Evolutionary conservation across 2,329 filamentous ascomycete genomes (phyloP).

Genomic region (Reticulascus tulasneorum): DNA sequence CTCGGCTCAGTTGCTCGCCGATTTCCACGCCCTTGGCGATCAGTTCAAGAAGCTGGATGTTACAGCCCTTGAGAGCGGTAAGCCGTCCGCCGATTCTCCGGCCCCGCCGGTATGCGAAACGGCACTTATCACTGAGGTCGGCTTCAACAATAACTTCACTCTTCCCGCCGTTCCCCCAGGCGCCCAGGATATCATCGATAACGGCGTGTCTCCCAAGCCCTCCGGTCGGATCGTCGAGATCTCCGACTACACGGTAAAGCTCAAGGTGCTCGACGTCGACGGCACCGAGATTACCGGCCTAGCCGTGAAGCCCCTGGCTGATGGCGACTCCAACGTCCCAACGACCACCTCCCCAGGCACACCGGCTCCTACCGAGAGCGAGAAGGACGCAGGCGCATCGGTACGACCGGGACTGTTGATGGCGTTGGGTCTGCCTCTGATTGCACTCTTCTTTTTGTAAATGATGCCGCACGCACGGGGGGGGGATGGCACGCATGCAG

Average conservation of each 20-base stretch:
- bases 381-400: slow-evolving; percentile 14
- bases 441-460: slow-evolving; percentile 14
- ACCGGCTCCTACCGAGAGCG: slow-evolving; percentile 3
- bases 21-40: slow-evolving; percentile 69
- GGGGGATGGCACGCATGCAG: too few relatives aligned
- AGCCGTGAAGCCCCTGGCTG: slow-evolving; percentile 41
- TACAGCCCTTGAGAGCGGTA: slow-evolving; percentile 58
- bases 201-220: slow-evolving; percentile 65
- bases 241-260: slow-evolving; percentile 54
- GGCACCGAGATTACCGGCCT: slow-evolving; percentile 40
- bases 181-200: slow-evolving; percentile 68
- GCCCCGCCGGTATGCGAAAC: slow-evolving; percentile 59
- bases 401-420: slow-evolving; percentile 8
- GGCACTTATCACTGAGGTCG: slow-evolving; percentile 61
- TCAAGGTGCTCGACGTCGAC: slow-evolving; percentile 35
- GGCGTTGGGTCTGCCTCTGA: slow-evolving; percentile 9
- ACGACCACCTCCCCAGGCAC: slow-evolving; percentile 35
- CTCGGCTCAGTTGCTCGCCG: slow-evolving; percentile 53
- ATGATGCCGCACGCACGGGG: too few relatives aligned
- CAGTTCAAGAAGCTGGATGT: slow-evolving; percentile 77
- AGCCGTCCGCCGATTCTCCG: slow-evolving; percentile 48
- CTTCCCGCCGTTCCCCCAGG: slow-evolving; percentile 66
- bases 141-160: slow-evolving; percentile 76
- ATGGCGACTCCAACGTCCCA: slow-evolving; percentile 41
- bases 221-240: slow-evolving; percentile 67